phyloP scores from a whole-genome alignment of 73 alveolate species.

The Symbiodinium pilosum region DNA sequence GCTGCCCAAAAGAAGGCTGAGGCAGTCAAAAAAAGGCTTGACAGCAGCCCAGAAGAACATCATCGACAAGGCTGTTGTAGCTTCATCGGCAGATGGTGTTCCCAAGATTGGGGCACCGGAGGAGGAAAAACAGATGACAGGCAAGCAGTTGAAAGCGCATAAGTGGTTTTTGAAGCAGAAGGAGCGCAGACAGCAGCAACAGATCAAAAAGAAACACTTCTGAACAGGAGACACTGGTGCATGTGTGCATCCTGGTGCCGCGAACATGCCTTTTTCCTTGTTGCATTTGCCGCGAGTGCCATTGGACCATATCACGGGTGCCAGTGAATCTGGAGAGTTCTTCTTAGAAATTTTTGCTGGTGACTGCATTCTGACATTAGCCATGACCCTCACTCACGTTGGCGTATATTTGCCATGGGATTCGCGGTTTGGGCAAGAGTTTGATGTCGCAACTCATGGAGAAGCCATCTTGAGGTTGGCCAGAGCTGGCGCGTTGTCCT shows the following conservation, averaged over 20 bases:
- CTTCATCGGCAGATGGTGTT: neutral
- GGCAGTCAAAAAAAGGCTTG: neutral
- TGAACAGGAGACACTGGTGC: neutral
- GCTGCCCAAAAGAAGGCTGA: conserved; percentile 40
- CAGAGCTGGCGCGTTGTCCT: neutral
- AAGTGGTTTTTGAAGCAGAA: conserved; percentile 19
- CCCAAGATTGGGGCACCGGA: neutral
- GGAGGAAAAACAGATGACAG: neutral
- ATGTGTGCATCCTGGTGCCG: neutral
- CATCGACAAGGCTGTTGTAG: neutral
- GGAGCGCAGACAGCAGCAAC: neutral
- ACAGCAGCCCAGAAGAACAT: neutral
- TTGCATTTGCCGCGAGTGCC: neutral
- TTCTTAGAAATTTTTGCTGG: neutral
- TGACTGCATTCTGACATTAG: neutral
- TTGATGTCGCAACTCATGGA: neutral
- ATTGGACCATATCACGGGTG: no score
- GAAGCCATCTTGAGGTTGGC: neutral
- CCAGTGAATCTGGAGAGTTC: no score
- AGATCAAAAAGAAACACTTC: neutral
- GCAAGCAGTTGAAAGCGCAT: conserved; percentile 3
- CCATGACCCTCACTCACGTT: neutral
- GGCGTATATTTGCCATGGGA: neutral
- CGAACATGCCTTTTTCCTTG: neutral
- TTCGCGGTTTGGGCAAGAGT: neutral